Evolutionary conservation across 2,329 filamentous ascomycete genomes (phyloP), one percentile per base, ranked within the genome.

Genomic region (Fusarium marasasianum): DNA sequence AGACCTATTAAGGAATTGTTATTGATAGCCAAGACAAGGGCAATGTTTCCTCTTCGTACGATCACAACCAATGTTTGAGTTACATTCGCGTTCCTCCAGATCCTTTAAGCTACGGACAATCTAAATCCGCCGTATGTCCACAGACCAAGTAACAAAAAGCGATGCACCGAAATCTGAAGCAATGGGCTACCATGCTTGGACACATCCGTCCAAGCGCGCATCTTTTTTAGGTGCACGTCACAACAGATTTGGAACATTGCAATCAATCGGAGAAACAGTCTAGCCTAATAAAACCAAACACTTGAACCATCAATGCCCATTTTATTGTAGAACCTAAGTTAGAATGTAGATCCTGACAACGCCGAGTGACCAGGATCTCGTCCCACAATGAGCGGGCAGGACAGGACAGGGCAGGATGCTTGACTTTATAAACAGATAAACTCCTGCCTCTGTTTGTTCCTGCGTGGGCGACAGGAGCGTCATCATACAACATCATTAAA

Each of bases 161-260:
- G 44, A 47, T 66, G 64, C 63, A 62, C 70, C 69, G 51, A 66
- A 73, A 66, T 59, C 59, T 73, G 70, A 73, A 73, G 70, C 69
- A 62, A 45, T 47, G 38, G 24, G 45, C 26, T 38, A 9, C 37
- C 31, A 55, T 59, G 45, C 51, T 61, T 59, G 29, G 53, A 45
- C 63, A 45, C 37, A 53, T 61, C 22, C 11, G 65, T 69, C 69
- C 33, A 69, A 73, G 70, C 69, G 47, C 43, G 47, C 31, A 48
- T 63, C 56, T 38, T 35, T 56, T 56, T 47, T 62, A 38, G 51
- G 45, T 37, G 54, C 44, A 57, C 37, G 33, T 54, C 54, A 54
- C 55, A 57, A 22, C 51, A 38, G 13, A 29, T 59, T 69, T 69
- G 33, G 63, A 72, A 69, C 58, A 64, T 53, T 31, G 38, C 40